phyloP scores from a whole-genome alignment of 305 asterid genomes.

The Fraxinus sp. region DNA sequence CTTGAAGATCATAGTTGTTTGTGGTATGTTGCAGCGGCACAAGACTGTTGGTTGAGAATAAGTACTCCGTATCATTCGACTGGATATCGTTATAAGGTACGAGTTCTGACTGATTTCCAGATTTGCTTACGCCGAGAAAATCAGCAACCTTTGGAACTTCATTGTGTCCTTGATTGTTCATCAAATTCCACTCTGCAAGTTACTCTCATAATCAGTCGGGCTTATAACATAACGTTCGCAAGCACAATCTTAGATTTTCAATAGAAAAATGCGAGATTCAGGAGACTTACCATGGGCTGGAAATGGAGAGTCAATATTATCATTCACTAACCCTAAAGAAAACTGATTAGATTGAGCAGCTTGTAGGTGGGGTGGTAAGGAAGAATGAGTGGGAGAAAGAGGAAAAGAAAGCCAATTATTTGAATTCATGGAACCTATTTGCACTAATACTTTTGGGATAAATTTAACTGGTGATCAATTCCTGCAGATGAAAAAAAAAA shows the following conservation, averaged over 20 bases:
- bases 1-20: background rate
- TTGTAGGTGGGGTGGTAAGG: constrained; percentile 44
- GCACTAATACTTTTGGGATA: background rate
- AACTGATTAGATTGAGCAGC: constrained; percentile 46
- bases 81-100: constrained; percentile 38
- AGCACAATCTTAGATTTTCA: background rate
- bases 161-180: constrained; percentile 30
- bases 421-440: constrained; percentile 39
- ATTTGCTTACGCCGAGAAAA: constrained; percentile 45
- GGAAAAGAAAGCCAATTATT: constrained; percentile 90
- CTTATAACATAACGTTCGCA: background rate
- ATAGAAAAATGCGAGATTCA: background rate
- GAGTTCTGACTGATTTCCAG: constrained; percentile 32
- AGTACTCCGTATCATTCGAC: constrained; percentile 29
- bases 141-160: constrained; percentile 54
- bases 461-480: constrained; percentile 24
- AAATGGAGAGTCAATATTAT: constrained; percentile 38
- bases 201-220: background rate
- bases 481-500: constrained; percentile 40
- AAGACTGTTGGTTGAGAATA: constrained; percentile 32
- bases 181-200: constrained; percentile 46
- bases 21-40: constrained; percentile 28
- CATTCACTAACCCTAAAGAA: constrained; percentile 47
- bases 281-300: constrained; percentile 38
- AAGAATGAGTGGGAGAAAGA: constrained; percentile 62